These are phyloP conservation scores for Aegilops bicornis DNA, from an alignment of 176 grass and related monocot species.

Conservation along the genomic window DNA sequence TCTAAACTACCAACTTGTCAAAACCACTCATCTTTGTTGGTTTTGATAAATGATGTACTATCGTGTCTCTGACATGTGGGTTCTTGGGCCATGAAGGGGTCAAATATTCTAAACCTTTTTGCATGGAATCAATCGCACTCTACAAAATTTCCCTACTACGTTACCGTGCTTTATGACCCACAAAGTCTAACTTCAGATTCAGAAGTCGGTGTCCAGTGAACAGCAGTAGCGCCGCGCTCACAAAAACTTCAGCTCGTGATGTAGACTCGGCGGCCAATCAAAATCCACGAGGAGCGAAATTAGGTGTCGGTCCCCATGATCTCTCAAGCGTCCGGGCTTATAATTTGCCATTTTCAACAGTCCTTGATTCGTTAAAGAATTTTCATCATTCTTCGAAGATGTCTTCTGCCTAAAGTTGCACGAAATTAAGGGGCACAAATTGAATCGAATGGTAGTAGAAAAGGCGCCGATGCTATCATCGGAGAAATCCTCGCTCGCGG, in stretches of 20 bases:
- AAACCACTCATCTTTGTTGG: too few relatives aligned
- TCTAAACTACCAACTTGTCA: too few relatives aligned
- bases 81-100: too few relatives aligned
- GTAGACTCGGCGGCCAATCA: background rate
- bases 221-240: background rate
- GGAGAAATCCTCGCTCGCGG: background rate
- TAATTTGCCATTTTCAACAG: background rate
- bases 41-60: too few relatives aligned
- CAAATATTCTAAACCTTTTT: too few relatives aligned
- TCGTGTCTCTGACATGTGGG: too few relatives aligned
- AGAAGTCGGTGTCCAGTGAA: background rate
- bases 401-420: background rate
- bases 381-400: background rate
- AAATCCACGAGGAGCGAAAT: background rate
- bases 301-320: background rate
- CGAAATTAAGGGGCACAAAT: background rate
- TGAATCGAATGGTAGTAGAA: background rate
- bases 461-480: background rate
- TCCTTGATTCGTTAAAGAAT: background rate
- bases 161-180: background rate
- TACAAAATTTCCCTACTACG: too few relatives aligned
- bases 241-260: background rate
- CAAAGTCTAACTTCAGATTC: background rate
- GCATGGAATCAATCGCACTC: too few relatives aligned
- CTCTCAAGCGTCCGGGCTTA: too few relatives aligned